Conservation (phyloP, 805 yeast genomes). For the Ogataea henricii region DNA sequence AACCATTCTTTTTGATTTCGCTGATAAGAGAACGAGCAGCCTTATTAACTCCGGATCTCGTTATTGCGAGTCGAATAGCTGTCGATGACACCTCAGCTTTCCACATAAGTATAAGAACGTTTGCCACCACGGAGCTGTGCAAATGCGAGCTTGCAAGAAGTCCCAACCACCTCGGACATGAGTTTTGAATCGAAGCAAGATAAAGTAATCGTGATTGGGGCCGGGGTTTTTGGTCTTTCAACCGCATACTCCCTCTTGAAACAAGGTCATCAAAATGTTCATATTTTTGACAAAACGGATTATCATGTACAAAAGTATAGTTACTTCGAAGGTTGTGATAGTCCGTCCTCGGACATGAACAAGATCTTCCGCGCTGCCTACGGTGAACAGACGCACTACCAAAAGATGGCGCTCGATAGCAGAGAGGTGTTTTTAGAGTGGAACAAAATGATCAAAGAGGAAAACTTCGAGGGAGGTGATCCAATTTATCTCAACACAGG, state of each 20-base stretch:
- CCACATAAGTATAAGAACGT: too few species aligned
- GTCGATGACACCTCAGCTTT: too few species aligned
- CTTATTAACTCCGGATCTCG: too few species aligned
- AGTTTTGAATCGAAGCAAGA: neutral
- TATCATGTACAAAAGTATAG: neutral
- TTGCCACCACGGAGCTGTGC: too few species aligned
- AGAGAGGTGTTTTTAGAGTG: slow-evolving; percentile 1
- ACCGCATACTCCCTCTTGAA: neutral
- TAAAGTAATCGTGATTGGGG: neutral
- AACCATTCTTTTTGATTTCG: too few species aligned
- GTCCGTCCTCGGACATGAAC: slow-evolving; percentile 4
- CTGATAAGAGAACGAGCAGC: neutral
- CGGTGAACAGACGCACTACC: slow-evolving; percentile 3
- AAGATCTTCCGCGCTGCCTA: slow-evolving; percentile 4
- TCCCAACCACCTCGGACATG: neutral
- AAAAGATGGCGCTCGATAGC: slow-evolving; percentile 3
- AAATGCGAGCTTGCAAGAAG: too few species aligned
- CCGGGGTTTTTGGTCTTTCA: slow-evolving; percentile 2
- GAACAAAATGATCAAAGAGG: slow-evolving; percentile 2
- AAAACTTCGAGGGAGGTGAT: slow-evolving; percentile 3
- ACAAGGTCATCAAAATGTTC: slow-evolving; percentile 1
- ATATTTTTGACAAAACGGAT: slow-evolving; percentile 2
- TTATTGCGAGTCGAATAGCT: too few species aligned
- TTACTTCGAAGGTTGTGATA: slow-evolving; percentile 4
- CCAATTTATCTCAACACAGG: slow-evolving; percentile 4